Evolutionary conservation across 2,329 filamentous ascomycete species (phyloP), one percentile per base, ranked within the genome.

Genomic region (Colletotrichum simmondsii): DNA sequence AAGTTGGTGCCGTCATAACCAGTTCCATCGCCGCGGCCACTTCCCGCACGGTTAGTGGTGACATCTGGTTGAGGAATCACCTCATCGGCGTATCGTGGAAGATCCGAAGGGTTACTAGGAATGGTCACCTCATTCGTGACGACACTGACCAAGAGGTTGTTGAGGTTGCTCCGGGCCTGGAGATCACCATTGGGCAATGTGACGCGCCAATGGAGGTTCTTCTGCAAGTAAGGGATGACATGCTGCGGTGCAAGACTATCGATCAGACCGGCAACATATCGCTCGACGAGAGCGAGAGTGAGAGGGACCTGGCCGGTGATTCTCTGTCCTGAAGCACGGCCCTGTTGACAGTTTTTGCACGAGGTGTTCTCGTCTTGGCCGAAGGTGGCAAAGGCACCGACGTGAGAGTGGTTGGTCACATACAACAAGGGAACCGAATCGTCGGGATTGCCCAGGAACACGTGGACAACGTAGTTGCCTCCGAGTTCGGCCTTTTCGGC

Each of bases 391-490:
- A 80, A 77, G 35, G 77, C 75, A 16, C 88, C 89, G 3, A 89
- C 85, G 53, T 89, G 83, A 73, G 86, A 87, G 22, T 81, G 77
- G 19, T 85, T 83, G 19, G 78, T 79, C 10, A 32, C 56, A 75
- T 87, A 87, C n/a, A 80, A 77, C 16, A 85, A 83, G 12, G 79
- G 79, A 6, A 81, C 73, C 85, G 86, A 88, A 16, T 75, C 74
- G 14, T 77, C 72, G 1, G 83, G 78, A 64, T 83, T 78, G 46
- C 81, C 78, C 4, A 92, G 80, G 81, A 92, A 92, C 73, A 91
- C 80, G 76, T 88, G 87, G 24, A 92, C 81, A 42, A 85, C 85
- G 79, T 89, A 91, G 6, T 88, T 86, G 3, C 84, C 85, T 26
- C 83, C 81, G 2, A 88, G 79, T 4, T 85, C 85, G 70, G 85